These are phyloP conservation scores for Aspergillus neotritici DNA, from an alignment of 2,329 filamentous ascomycete species.

Conservation along the genomic window DNA sequence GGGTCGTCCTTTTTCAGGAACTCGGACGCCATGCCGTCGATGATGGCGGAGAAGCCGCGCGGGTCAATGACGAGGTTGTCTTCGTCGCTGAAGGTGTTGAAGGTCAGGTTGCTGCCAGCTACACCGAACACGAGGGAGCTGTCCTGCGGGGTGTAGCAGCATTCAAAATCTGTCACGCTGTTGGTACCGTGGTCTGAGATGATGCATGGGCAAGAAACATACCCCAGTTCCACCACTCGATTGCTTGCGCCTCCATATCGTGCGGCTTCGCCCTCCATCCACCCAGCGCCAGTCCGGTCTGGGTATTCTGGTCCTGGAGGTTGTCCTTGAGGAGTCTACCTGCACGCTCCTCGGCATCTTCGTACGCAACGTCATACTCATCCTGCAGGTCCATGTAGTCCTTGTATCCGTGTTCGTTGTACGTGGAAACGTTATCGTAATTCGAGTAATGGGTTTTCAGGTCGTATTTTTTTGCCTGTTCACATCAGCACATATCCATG, in stretches of 20 bases:
- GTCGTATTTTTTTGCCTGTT: conserved; percentile 51
- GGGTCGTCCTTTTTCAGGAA: conserved; percentile 54
- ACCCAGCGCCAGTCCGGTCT: conserved; percentile 52
- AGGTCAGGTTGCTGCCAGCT: conserved; percentile 54
- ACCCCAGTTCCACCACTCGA: conserved; percentile 55
- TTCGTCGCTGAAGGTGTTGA: conserved; percentile 55
- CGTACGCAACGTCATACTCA: conserved; percentile 46
- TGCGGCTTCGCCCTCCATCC: conserved; percentile 55
- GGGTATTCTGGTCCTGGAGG: conserved; percentile 55
- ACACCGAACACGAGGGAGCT: conserved; percentile 52
- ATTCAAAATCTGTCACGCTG: conserved; percentile 49
- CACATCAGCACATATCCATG: too few species aligned
- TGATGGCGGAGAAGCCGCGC: conserved; percentile 55
- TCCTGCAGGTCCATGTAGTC: conserved; percentile 50
- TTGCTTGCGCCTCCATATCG: conserved; percentile 52
- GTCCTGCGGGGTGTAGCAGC: conserved; percentile 51
- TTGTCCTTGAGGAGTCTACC: conserved; percentile 54
- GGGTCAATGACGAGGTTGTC: conserved; percentile 59
- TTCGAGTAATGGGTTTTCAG: conserved; percentile 55
- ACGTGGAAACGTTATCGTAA: conserved; percentile 54
- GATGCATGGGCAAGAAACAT: neutral
- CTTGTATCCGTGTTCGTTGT: conserved; percentile 50
- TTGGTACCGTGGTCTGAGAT: neutral
- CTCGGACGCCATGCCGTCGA: conserved; percentile 52
- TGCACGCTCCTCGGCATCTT: conserved; percentile 46